These are phyloP conservation scores for Tausonia pullulans DNA, from an alignment of 1,284 basidiomycete genomes.

Conservation along the genomic window DNA sequence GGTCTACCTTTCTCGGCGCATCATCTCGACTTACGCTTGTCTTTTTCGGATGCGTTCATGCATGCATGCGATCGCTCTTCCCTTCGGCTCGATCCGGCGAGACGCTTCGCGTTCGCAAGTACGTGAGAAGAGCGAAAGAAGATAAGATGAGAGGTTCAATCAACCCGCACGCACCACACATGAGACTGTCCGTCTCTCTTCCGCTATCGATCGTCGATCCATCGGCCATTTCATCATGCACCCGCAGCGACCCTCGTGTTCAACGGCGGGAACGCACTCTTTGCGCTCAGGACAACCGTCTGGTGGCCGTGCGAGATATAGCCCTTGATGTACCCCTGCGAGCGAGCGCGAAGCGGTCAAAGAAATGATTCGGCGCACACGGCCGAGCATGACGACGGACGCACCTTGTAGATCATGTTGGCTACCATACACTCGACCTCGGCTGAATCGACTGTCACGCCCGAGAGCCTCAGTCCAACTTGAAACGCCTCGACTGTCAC, in stretches of 20 bases:
- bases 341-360: not conserved
- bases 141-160: too few species aligned
- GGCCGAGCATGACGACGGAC: slow-evolving; percentile 15
- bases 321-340: slow-evolving; percentile 69
- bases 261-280: slow-evolving; percentile 65
- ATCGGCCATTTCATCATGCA: not conserved
- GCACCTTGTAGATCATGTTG: slow-evolving; percentile 75
- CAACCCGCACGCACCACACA: too few species aligned
- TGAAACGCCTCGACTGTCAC: slow-evolving; percentile 70
- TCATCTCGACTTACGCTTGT: too few species aligned
- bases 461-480: slow-evolving; percentile 53
- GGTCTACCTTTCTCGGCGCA: too few species aligned
- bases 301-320: slow-evolving; percentile 94
- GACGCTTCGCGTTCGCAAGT: too few species aligned
- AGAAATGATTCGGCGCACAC: not conserved
- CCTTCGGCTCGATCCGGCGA: too few species aligned
- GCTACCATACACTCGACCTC: slow-evolving; percentile 91
- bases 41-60: too few species aligned
- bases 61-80: too few species aligned
- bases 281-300: slow-evolving; percentile 76
- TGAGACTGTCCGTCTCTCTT: too few species aligned
- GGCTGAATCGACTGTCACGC: slow-evolving; percentile 25
- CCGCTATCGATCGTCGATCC: too few species aligned
- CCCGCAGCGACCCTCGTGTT: slow-evolving; percentile 14
- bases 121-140: too few species aligned